Conservation (phyloP, 352 stramenopile genomes). For the Achlya hypogyna region DNA sequence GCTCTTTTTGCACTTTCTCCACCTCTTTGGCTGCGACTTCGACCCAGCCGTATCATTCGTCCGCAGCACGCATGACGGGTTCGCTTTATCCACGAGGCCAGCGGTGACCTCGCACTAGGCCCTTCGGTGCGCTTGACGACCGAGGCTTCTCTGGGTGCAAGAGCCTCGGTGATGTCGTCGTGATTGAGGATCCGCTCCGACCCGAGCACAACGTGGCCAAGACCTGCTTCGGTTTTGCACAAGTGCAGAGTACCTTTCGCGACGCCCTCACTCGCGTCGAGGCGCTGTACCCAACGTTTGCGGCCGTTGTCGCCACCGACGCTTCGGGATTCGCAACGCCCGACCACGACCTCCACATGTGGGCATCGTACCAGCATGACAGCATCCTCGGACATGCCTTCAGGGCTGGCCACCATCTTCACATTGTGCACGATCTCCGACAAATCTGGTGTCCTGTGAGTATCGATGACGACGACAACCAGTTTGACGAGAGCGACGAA, state of each 20-base stretch:
- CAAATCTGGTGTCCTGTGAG: not conserved
- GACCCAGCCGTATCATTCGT: not conserved
- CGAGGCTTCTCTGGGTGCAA: not conserved
- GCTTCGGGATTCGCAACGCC: not conserved
- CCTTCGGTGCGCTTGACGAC: too few relatives aligned
- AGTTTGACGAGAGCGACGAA: not conserved
- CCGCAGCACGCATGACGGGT: not conserved
- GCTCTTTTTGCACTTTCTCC: not conserved
- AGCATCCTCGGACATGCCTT: not conserved
- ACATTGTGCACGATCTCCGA: not conserved
- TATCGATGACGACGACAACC: not conserved
- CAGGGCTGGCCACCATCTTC: not conserved
- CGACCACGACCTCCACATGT: not conserved
- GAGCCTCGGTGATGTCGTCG: not conserved
- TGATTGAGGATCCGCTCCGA: slow-evolving; percentile 4
- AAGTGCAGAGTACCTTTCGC: not conserved
- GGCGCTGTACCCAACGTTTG: not conserved
- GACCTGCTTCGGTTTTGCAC: not conserved
- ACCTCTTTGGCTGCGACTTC: not conserved
- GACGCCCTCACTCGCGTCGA: not conserved
- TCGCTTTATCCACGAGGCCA: not conserved
- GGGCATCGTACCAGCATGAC: not conserved
- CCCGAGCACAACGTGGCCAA: slow-evolving; percentile 3
- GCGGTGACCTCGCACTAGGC: too few relatives aligned
- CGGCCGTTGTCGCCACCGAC: not conserved